Base-by-base conservation (phyloP, 306 rosid genomes). In the Clitoria ternatea region DNA sequence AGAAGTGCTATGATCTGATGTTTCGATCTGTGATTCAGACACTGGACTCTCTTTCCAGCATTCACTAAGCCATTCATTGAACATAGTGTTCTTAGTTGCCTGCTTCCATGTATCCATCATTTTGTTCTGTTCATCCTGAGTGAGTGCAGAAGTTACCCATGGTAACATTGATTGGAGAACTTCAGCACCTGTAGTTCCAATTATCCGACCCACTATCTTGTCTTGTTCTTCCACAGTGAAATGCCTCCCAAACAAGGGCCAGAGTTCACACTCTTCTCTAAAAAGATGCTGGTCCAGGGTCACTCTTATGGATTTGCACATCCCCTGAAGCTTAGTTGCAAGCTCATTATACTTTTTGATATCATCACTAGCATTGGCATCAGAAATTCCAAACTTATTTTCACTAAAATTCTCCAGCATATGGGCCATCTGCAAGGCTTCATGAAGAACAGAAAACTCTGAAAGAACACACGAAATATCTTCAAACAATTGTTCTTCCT, bases 101-200 rank as follows among this genome's bases (percentile, higher is more conserved):
- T 95, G 96, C 81, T 91, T 95, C 99, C 97, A 95, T 17, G 96
- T 86, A 79, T 95, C 96, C 96, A 95, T 91, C 97, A 95, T 67
- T 81, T 84, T 83, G 81, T 87, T 95, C 74, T 91, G 97, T 69
- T 95, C 99, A 43, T 95, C 97, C 85, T 89, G 89, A 49, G 97
- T 91, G 76, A 95, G 96, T 26, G 99, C 99, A 54, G 97, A 86
- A 61, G 97, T 91, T 61, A 95, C 97, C 99, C 99, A 91, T 6
- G 99, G 99, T 73, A 95, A 74, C 97, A 95, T 91, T 60, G 99
- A 95, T 60, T 95, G 99, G 56, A 95, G 97, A 66, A 95, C 99
- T 87, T 95, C 99, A 63, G 99, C 99, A 47, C 99, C 99, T 1
- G 99, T 95, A 29, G 99, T 91, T 73, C 99, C 99, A 82, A 95